These are phyloP conservation scores for Phytopythium vexans DNA, from an alignment of 352 stramenopile species.

Conservation along the genomic window DNA sequence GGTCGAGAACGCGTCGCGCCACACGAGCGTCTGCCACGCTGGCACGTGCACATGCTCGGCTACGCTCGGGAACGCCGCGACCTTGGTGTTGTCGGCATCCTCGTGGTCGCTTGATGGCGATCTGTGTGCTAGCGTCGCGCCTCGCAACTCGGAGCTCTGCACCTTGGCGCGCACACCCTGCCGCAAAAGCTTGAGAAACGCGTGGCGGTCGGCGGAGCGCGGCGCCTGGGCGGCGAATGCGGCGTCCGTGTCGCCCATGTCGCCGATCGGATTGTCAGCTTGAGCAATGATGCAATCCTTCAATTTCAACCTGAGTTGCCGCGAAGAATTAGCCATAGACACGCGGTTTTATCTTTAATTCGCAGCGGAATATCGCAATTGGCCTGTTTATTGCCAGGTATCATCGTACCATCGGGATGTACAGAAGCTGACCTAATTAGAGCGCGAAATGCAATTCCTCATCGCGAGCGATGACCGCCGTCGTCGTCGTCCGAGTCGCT, in stretches of 20 bases:
- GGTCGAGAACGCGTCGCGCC: constrained; percentile 70
- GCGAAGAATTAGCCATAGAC: too few relatives aligned
- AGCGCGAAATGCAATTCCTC: too few relatives aligned
- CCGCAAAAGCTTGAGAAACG: constrained; percentile 59
- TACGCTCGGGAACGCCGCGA: neutral
- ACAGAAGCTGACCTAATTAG: too few relatives aligned
- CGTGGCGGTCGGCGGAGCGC: constrained; percentile 6
- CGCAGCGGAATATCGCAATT: too few relatives aligned
- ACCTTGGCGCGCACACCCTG: constrained; percentile 60
- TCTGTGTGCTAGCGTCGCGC: neutral
- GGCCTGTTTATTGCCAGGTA: too few relatives aligned
- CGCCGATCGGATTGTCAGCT: neutral
- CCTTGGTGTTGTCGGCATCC: neutral
- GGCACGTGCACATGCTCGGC: constrained; percentile 1
- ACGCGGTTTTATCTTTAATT: too few relatives aligned
- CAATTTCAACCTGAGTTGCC: too few relatives aligned
- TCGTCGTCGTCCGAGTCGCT: constrained; percentile 21
- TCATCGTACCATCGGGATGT: too few relatives aligned
- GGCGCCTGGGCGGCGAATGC: neutral
- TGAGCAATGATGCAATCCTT: too few relatives aligned
- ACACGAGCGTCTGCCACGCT: constrained; percentile 70
- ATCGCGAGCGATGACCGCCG: too few relatives aligned
- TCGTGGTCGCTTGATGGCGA: neutral
- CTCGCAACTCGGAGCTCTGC: constrained; percentile 11
- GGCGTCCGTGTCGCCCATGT: too few relatives aligned